Evolutionary conservation across 2,329 filamentous ascomycete species (phyloP).

Genomic region (Arthrobotrys pseudoclavata): DNA sequence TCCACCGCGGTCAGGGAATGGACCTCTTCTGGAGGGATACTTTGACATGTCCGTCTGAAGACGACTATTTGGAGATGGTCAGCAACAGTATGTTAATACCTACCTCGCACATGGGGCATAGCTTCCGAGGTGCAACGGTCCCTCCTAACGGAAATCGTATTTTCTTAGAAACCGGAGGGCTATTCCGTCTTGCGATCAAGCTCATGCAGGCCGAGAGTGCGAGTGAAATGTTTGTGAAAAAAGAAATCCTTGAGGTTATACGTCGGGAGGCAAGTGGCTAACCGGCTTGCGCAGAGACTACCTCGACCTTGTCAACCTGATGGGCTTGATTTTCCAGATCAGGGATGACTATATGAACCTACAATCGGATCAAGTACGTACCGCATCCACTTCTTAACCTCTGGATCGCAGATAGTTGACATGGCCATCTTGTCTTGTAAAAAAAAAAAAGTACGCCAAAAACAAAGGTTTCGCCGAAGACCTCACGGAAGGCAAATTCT

Average conservation of each 20-base stretch:
- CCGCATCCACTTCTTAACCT: slow-evolving; percentile 39
- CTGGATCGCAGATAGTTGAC: neutral
- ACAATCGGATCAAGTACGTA: slow-evolving; percentile 65
- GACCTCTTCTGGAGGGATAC: slow-evolving; percentile 91
- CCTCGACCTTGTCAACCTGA: slow-evolving; percentile 84
- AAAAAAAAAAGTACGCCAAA: slow-evolving; percentile 74
- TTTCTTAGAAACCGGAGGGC: slow-evolving; percentile 78
- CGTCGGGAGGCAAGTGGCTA: neutral
- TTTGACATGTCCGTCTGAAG: slow-evolving; percentile 84
- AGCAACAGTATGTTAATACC: slow-evolving; percentile 72
- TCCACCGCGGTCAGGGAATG: slow-evolving; percentile 90
- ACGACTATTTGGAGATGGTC: slow-evolving; percentile 95
- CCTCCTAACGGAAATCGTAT: neutral
- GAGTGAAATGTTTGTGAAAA: slow-evolving; percentile 38
- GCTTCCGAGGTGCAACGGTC: neutral
- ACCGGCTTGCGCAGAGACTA: slow-evolving; percentile 73
- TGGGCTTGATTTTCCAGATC: slow-evolving; percentile 91
- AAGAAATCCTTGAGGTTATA: slow-evolving; percentile 10
- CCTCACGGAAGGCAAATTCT: slow-evolving; percentile 96
- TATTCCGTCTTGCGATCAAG: slow-evolving; percentile 87
- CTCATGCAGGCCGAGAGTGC: slow-evolving; percentile 83
- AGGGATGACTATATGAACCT: slow-evolving; percentile 95
- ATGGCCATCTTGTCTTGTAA: neutral
- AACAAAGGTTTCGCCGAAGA: slow-evolving; percentile 97
- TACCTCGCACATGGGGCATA: neutral